Conservation (phyloP, 176 grass and related monocot genomes). For the Triticum timopheevii region DNA sequence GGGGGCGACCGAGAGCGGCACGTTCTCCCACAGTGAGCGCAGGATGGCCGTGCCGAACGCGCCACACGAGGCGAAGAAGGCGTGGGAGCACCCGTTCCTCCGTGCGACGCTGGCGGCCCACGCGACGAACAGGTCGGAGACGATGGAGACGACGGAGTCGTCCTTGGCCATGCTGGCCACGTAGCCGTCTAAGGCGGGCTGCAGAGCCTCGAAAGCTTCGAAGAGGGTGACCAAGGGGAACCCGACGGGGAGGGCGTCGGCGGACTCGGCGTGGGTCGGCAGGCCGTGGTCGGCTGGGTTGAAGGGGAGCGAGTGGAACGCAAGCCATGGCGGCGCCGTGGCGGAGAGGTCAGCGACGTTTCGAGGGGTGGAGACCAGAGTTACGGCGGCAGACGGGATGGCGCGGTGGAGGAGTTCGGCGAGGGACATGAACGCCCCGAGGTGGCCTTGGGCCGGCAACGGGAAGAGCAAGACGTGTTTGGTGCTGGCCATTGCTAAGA, state of each 20-base stretch:
- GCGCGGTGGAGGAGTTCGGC: background rate
- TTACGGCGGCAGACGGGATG: too few species aligned
- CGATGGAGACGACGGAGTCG: conserved; percentile 5
- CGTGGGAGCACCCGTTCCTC: conserved; percentile 12
- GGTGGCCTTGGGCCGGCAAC: background rate
- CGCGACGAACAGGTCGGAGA: conserved; percentile 46
- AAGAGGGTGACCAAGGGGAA: conserved; percentile 13
- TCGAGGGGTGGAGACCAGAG: background rate
- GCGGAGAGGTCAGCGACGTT: background rate
- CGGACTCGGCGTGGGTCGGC: conserved; percentile 27
- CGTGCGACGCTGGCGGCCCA: conserved; percentile 36
- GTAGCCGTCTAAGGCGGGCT: conserved; percentile 30
- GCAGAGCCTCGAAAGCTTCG: conserved; percentile 34
- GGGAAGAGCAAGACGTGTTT: background rate
- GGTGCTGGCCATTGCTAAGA: background rate
- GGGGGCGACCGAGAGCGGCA: too few species aligned
- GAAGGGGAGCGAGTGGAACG: conserved; percentile 40
- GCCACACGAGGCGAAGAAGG: conserved; percentile 25
- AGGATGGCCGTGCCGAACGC: conserved; percentile 26
- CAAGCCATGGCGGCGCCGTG: background rate
- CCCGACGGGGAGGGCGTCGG: conserved; percentile 16
- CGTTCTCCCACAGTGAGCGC: background rate
- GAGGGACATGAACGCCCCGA: background rate
- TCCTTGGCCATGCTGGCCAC: too few species aligned
- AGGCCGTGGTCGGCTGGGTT: conserved; percentile 38